phyloP scores from a whole-genome alignment of 1,284 basidiomycete genomes.

The Heterobasidion irregulare region DNA sequence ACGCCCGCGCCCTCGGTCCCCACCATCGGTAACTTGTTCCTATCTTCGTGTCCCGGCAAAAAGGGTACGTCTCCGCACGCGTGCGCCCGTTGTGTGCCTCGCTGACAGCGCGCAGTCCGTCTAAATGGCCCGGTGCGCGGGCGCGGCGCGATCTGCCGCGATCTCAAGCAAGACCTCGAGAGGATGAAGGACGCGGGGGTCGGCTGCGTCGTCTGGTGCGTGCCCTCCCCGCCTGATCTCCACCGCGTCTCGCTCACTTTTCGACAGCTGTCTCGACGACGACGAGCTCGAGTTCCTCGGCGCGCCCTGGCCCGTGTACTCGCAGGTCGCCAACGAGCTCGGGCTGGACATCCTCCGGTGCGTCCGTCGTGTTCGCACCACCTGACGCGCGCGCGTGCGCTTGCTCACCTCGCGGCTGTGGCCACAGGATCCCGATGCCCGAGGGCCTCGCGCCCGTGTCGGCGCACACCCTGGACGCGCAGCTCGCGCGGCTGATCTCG shows the following conservation, averaged over 20 bases:
- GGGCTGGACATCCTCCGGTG: constrained; percentile 72
- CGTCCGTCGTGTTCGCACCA: constrained; percentile 10
- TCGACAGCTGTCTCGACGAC: constrained; percentile 69
- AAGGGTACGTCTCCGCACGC: constrained; percentile 45
- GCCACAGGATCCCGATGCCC: constrained; percentile 72
- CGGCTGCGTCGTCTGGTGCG: constrained; percentile 77
- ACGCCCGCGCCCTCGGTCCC: not conserved
- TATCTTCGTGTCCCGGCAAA: constrained; percentile 95
- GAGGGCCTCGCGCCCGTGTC: constrained; percentile 84
- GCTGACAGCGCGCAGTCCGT: constrained; percentile 45
- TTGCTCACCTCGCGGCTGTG: not conserved
- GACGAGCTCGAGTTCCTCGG: constrained; percentile 82
- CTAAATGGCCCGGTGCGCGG: constrained; percentile 78
- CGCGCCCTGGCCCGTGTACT: constrained; percentile 77
- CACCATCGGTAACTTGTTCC: constrained; percentile 86
- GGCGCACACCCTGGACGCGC: constrained; percentile 54
- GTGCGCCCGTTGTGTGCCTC: not conserved
- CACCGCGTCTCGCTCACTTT: not conserved
- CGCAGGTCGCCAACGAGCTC: constrained; percentile 47
- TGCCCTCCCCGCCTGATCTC: not conserved
- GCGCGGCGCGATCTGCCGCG: constrained; percentile 78
- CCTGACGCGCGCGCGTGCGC: not conserved
- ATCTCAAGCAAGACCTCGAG: constrained; percentile 69
- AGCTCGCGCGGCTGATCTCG: constrained; percentile 65
- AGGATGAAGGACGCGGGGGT: constrained; percentile 76